These are phyloP conservation scores for Xylariaceae sp. DNA, from an alignment of 2,329 filamentous ascomycete genomes.

Conservation along the genomic window DNA sequence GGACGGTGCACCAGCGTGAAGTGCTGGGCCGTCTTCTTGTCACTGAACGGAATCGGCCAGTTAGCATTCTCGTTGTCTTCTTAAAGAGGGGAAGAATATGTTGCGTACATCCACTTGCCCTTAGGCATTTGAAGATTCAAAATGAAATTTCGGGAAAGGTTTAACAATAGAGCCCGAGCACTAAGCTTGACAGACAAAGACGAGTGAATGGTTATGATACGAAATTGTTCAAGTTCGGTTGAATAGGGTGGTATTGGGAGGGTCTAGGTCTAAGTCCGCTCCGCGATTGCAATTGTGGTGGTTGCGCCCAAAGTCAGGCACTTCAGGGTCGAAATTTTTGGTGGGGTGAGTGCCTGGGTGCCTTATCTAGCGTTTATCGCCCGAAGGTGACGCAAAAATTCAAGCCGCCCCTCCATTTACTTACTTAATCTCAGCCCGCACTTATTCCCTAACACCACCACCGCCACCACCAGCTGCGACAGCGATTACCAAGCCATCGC, in stretches of 20 bases:
- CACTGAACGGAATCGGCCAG: slow-evolving; percentile 43
- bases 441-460: not conserved
- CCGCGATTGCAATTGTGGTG: slow-evolving; percentile 1
- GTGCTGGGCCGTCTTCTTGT: slow-evolving; percentile 92
- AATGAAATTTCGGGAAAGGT: not conserved
- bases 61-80: slow-evolving; percentile 8
- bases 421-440: slow-evolving; percentile 39
- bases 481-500: no score
- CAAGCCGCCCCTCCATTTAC: slow-evolving; percentile 53
- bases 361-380: slow-evolving; percentile 35
- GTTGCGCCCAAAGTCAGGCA: not conserved
- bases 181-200: no score
- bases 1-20: slow-evolving; percentile 95
- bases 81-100: not conserved
- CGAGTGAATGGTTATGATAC: not conserved
- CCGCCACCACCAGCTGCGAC: slow-evolving; percentile 7
- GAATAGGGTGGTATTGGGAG: slow-evolving; percentile 2
- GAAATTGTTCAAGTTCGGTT: not conserved
- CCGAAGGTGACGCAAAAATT: slow-evolving; percentile 42
- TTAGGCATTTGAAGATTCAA: slow-evolving; percentile 67
- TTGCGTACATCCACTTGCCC: slow-evolving; percentile 74
- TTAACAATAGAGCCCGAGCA: not conserved
- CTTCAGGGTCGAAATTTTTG: slow-evolving; percentile 35
- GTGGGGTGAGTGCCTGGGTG: slow-evolving; percentile 40
- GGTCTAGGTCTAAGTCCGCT: not conserved